phyloP scores from a whole-genome alignment of 2,329 filamentous ascomycete species.

The Xylaria arbuscula region DNA sequence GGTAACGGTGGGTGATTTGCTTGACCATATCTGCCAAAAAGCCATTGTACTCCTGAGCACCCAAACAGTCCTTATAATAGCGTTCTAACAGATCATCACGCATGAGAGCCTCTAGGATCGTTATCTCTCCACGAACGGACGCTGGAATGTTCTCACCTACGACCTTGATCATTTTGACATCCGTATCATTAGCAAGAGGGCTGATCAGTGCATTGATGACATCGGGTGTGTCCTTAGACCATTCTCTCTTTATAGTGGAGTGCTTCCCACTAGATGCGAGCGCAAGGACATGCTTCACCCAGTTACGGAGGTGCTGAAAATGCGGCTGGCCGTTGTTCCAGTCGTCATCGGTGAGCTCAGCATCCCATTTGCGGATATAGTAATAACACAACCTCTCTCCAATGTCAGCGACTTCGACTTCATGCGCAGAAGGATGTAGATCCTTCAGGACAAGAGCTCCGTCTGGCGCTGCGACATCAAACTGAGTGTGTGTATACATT shows the following conservation, averaged over 20 bases:
- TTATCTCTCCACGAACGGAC: neutral
- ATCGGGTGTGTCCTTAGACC: neutral
- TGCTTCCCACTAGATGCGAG: neutral
- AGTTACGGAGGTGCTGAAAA: neutral
- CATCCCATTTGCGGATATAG: neutral
- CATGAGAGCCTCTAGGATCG: neutral
- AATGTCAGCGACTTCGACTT: no score
- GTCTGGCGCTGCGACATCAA: neutral
- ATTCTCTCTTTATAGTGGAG: neutral
- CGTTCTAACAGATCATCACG: neutral
- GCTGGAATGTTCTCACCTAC: neutral
- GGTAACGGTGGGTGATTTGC: conserved; percentile 38
- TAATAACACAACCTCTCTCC: neutral
- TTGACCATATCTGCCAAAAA: neutral
- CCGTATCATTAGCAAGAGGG: neutral
- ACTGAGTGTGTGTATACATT: neutral
- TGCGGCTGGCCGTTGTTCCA: neutral
- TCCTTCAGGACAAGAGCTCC: neutral
- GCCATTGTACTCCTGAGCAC: neutral
- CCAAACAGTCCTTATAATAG: neutral
- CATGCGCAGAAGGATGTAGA: neutral
- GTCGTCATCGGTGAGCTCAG: neutral
- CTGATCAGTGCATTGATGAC: no score
- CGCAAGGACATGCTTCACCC: neutral
- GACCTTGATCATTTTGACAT: neutral